Conservation (phyloP, 1,284 basidiomycete genomes). For the Afroboletus lepidellus region DNA sequence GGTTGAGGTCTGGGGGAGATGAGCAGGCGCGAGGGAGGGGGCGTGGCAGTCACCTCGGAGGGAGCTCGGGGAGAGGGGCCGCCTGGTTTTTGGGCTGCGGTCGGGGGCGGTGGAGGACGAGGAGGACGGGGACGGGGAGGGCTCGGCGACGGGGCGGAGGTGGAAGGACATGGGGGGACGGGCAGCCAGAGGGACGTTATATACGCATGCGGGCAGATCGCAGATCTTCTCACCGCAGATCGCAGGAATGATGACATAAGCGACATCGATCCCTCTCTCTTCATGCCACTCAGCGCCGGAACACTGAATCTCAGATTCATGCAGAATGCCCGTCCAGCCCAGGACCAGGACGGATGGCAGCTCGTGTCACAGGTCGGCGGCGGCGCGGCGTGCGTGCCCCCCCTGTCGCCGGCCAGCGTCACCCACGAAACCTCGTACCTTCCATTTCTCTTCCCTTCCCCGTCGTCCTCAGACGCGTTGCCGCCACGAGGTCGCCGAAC, state of each 20-base stretch:
- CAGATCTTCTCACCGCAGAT: too few species aligned
- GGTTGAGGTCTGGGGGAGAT: constrained; percentile 52
- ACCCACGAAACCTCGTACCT: constrained; percentile 67
- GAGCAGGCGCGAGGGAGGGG: neutral
- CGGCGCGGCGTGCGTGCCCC: too few species aligned
- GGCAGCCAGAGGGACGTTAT: constrained; percentile 12
- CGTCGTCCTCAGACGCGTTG: constrained; percentile 34
- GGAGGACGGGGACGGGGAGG: constrained; percentile 29
- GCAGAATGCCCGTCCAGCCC: constrained; percentile 66
- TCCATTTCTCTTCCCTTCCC: constrained; percentile 61
- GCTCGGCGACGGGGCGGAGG: constrained; percentile 44
- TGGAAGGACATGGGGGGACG: constrained; percentile 42
- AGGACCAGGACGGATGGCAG: constrained; percentile 62
- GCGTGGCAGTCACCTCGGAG: constrained; percentile 45
- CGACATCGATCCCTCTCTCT: constrained; percentile 6
- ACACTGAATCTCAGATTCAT: constrained; percentile 73
- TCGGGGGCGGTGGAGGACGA: constrained; percentile 27
- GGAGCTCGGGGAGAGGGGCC: constrained; percentile 49
- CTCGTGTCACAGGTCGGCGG: too few species aligned
- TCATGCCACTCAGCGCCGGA: constrained; percentile 63
- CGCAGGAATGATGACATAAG: too few species aligned
- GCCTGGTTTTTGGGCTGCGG: constrained; percentile 30
- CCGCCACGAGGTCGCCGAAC: constrained; percentile 43
- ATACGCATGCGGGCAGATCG: too few species aligned
- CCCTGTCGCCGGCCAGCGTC: constrained; percentile 34